Evolutionary conservation across 352 stramenopile genomes (phyloP), one percentile per base, ranked within the genome.

Genomic region (Pythium phragmitis): DNA sequence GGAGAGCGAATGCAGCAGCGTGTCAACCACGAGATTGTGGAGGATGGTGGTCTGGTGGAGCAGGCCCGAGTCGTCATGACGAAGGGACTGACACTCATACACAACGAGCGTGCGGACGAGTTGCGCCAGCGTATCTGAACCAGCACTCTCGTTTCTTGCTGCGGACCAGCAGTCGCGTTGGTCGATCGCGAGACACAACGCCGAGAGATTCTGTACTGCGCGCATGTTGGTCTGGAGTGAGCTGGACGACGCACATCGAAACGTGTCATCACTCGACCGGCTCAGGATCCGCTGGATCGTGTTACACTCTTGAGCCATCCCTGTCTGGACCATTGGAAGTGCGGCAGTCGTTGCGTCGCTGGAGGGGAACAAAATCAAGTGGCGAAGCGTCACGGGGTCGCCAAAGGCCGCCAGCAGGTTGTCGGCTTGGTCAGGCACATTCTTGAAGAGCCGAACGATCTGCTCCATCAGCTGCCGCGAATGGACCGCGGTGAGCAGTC

Each of bases 1-100:
- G 9, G 87, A 94, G 28, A 92, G 57, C 53, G 91, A 81, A 65
- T 96, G 87, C 54, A 96, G 68, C 36, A 94, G 75, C 16, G 87
- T 86, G 26, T 96, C 87, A 30, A 87, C 79, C 23, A 87, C 78
- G 33, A 96, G 49, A 43, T 88, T 80, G 26, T 92, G 75, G 46
- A 90, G 64, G 19, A 86, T 74, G 46, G 64, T 70, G n/a, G 68
- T 74, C 48, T 70, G 63, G 16, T 65, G 61, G 23, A 74, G 43
- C 42, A 70, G 41, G 14, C 68, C 68, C 17, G 68, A 70, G 14
- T 59, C 53, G 39, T 74, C 68, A 17, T 62, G 46, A 11, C 45
- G 56, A 8, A 74, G 57, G 14, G 63, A 62, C 11, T 67, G 57
- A 14, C 17, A 28, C 61, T 74, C 68, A 39, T 70, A 74, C 17